Conservation (phyloP, 768 basidiomycete species). For the Postia placenta region DNA sequence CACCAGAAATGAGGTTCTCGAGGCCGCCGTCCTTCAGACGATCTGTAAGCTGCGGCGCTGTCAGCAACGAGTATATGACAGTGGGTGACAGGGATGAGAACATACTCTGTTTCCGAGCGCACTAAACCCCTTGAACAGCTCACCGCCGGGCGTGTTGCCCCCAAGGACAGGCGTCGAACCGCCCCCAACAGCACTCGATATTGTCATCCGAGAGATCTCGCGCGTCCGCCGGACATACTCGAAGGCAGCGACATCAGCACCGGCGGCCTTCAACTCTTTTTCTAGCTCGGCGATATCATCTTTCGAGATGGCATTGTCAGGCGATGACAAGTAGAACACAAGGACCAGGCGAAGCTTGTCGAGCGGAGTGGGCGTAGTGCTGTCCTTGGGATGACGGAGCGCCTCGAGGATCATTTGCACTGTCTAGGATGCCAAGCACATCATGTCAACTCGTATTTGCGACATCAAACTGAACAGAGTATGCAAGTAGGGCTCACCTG, state of each 20-base stretch:
- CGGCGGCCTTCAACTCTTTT: conserved; percentile 75
- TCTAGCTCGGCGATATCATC: conserved; percentile 88
- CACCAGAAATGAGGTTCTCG: conserved; percentile 94
- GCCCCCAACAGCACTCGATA: conserved; percentile 54
- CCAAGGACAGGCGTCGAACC: conserved; percentile 64
- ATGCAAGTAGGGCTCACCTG: too few species aligned
- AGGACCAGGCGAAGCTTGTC: conserved; percentile 94
- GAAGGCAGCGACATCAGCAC: conserved; percentile 77
- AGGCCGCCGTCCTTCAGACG: conserved; percentile 93
- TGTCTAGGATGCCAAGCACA: conserved; percentile 38
- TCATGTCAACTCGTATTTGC: not conserved
- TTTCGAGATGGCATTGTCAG: conserved; percentile 74
- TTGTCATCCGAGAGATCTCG: conserved; percentile 90
- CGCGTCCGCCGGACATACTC: conserved; percentile 89
- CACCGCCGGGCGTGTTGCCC: conserved; percentile 64
- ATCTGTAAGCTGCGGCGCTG: conserved; percentile 69
- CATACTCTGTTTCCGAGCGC: conserved; percentile 80
- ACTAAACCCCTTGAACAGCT: conserved; percentile 92
- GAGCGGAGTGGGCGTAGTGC: conserved; percentile 57
- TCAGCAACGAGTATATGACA: not conserved
- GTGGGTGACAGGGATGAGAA: not conserved
- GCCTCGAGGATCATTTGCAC: conserved; percentile 77
- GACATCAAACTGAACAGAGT: too few species aligned
- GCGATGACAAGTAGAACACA: conserved; percentile 89
- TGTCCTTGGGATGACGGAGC: conserved; percentile 68